Base-by-base conservation (phyloP, 2,329 filamentous ascomycete genomes). In the Sarocladium brachiariae region DNA sequence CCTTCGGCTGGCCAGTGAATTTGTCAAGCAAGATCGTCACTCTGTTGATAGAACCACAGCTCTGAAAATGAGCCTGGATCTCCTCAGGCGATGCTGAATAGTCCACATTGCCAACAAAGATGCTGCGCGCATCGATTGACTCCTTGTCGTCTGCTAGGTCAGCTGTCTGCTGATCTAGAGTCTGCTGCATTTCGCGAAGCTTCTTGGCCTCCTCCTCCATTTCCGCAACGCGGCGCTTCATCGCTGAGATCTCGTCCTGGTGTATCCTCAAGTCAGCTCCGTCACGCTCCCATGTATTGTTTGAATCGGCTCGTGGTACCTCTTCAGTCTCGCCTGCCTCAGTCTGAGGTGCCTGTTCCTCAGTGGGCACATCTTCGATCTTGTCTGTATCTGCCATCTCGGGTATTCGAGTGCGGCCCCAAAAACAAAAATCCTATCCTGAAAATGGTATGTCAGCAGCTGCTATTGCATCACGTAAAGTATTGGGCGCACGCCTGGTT, bases 1-100 rank as follows among this genome's bases (percentile, higher is more conserved):
- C 93, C 77, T 99, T 99, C n/a, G 93, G 93, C 75, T 97, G 91
- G 56, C 93, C 93, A 10, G 91, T 96, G 65, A 96, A 97, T 75
- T 99, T 99, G 74, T 99, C 93, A 59, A 99, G 74, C 59, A 99
- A 75, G 58, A 99, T 99, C 1, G 93, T 99, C 53, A 99, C 93
- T 54, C 93, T 86, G 70, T 99, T 99, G 76, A 99, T 99, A 58
- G 87, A 89, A 54, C 93, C 93, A 62, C 90, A 95, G 75, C 85
- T 95, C 75, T 96, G 90, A 73, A 99, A 99, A 65, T 99, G 93
- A 53, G 90, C 89, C 74, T 99, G 93, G 53, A 99, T 53, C 74
- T 99, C 93, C 71, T 99, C 93, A 2, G 93, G 93, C 24, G 90
- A 95, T 19, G 92, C 91, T 55, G 89, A 91, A 70, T 99, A 99